phyloP scores from a whole-genome alignment of 78 protist genomes.

The Fonticula alba region DNA sequence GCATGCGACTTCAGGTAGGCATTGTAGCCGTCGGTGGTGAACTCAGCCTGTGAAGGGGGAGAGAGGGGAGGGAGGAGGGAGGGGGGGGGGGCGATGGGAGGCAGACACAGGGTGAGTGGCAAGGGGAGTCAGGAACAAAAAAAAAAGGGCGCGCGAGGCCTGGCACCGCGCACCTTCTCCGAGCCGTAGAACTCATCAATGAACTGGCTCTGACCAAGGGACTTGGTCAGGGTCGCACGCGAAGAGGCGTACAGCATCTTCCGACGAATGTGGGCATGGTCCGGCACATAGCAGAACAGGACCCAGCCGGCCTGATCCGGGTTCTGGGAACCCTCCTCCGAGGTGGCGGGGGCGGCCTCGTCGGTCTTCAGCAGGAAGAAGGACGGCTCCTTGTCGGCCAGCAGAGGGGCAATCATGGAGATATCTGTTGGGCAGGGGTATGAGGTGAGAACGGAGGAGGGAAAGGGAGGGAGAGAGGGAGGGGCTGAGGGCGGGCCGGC shows the following conservation, averaged over 20 bases:
- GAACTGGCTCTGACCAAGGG: neutral
- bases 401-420: too few relatives aligned
- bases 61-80: neutral
- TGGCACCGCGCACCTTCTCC: neutral
- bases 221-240: neutral
- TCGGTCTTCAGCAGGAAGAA: too few relatives aligned
- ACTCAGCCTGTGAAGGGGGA: neutral
- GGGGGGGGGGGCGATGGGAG: neutral
- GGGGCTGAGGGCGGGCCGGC: too few relatives aligned
- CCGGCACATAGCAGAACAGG: neutral
- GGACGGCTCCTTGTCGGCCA: conserved; percentile 1
- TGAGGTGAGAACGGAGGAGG: too few relatives aligned
- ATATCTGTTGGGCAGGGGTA: too few relatives aligned
- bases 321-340: neutral
- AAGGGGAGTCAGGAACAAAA: neutral
- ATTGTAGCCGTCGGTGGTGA: neutral
- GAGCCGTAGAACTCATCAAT: conserved; percentile 2
- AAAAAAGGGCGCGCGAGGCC: neutral
- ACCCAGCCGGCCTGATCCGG: neutral
- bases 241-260: conserved; percentile 11
- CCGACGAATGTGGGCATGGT: neutral
- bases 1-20: neutral
- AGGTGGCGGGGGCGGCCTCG: too few relatives aligned
- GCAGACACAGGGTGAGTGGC: neutral
- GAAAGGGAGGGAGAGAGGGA: too few relatives aligned